A percentile compares a stretch with the other conserved stretches of the same genome.
phyloP scores from a whole-genome alignment of 768 basidiomycete genomes.

The Mycena kentingensis region DNA sequence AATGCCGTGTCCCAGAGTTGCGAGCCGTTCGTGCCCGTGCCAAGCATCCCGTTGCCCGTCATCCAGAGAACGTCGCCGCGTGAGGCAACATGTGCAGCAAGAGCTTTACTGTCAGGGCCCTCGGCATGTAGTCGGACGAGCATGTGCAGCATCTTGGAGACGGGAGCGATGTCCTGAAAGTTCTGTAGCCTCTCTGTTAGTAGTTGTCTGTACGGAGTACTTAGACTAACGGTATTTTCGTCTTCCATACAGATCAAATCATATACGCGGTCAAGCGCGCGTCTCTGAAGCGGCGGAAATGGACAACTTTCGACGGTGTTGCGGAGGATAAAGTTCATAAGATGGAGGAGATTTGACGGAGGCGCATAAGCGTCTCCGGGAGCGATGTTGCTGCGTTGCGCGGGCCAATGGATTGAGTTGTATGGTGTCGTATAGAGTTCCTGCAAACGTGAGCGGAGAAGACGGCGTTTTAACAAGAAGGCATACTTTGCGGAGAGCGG shows the following conservation, averaged over 20 bases:
- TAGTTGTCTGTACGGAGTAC: background rate
- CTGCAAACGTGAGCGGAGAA: slow-evolving; percentile 33
- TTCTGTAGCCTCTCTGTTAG: slow-evolving; percentile 39
- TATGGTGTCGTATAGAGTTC: slow-evolving; percentile 86
- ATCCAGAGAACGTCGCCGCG: slow-evolving; percentile 95
- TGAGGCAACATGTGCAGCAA: slow-evolving; percentile 70
- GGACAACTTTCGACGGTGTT: slow-evolving; percentile 65
- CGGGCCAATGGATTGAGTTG: slow-evolving; percentile 83
- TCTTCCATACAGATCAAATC: slow-evolving; percentile 82
- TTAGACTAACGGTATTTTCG: slow-evolving; percentile 71
- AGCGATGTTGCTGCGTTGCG: slow-evolving; percentile 83
- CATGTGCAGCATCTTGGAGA: slow-evolving; percentile 95
- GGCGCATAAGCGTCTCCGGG: slow-evolving; percentile 81
- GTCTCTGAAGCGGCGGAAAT: slow-evolving; percentile 65
- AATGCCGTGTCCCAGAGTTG: slow-evolving; percentile 96
- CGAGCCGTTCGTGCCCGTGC: slow-evolving; percentile 92
- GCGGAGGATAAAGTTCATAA: slow-evolving; percentile 59
- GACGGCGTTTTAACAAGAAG: background rate
- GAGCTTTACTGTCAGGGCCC: slow-evolving; percentile 74
- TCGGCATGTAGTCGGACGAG: slow-evolving; percentile 75
- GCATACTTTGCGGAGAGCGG: slow-evolving; percentile 71
- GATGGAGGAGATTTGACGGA: slow-evolving; percentile 71
- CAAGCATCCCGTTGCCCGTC: slow-evolving; percentile 84
- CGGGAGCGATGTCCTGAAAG: slow-evolving; percentile 88
- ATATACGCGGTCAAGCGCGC: slow-evolving; percentile 68